These are phyloP conservation scores for Bombardia bombarda DNA, from an alignment of 495 filamentous ascomycete species.

Conservation along the genomic window DNA sequence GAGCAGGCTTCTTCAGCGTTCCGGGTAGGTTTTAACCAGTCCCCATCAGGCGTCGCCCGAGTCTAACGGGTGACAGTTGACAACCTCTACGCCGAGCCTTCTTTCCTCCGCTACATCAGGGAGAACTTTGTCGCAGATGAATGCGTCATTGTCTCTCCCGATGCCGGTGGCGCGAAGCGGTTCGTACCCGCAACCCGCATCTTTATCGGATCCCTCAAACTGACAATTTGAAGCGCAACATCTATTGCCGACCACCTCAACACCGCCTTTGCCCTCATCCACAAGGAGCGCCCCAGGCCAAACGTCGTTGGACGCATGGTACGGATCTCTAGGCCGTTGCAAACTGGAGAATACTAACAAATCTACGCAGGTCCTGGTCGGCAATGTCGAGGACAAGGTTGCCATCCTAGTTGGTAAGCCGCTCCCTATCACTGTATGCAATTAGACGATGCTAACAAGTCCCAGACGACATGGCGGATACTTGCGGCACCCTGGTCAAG, in stretches of 20 bases:
- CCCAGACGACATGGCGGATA: constrained; percentile 77
- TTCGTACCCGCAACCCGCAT: too few relatives aligned
- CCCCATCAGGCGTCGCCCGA: too few relatives aligned
- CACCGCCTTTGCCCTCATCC: constrained; percentile 93
- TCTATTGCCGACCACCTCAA: constrained; percentile 92
- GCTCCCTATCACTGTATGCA: neutral
- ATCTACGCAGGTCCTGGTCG: constrained; percentile 64
- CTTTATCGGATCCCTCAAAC: too few relatives aligned
- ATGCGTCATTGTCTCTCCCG: constrained; percentile 91
- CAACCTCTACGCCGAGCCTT: constrained; percentile 94
- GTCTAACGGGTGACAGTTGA: constrained; percentile 46
- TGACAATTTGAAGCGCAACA: constrained; percentile 56
- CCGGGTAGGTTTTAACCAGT: constrained; percentile 58
- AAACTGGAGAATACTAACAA: constrained; percentile 25
- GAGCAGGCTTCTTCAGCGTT: constrained; percentile 92
- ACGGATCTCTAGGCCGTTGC: constrained; percentile 56
- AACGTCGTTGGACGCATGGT: constrained; percentile 98
- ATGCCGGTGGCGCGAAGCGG: constrained; percentile 95
- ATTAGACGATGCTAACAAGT: neutral
- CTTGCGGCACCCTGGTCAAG: constrained; percentile 89
- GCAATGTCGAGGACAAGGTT: constrained; percentile 56
- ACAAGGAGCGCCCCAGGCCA: constrained; percentile 92
- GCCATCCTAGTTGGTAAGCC: constrained; percentile 41
- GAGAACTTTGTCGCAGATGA: constrained; percentile 77
- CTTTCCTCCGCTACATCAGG: constrained; percentile 81